Percentiles rank a stretch among this genome's conserved stretches.
Conservation (phyloP, 345 rosid species). For the Tarenaya hassleriana region DNA sequence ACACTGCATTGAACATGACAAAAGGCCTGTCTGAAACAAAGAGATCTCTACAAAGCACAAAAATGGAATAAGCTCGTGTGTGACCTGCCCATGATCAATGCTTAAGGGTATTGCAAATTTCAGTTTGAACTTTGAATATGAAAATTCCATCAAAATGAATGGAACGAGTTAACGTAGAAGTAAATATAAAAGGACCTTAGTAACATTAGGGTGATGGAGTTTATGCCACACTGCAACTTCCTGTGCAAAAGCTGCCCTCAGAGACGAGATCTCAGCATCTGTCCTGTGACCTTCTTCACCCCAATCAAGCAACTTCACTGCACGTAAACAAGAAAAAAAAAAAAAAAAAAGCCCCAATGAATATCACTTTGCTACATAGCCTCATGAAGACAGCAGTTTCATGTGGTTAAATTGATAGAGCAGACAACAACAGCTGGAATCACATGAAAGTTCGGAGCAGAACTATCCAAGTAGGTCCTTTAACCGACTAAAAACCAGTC, state of each 20-base stretch:
- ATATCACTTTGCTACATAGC: neutral
- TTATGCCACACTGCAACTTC: conserved; percentile 99
- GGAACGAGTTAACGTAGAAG: neutral
- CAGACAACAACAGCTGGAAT: conserved; percentile 38
- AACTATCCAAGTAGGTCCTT: conserved; percentile 33
- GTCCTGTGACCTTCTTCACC: conserved; percentile 98
- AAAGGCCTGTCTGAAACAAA: no score
- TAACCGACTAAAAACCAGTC: conserved; percentile 32
- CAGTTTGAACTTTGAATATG: neutral
- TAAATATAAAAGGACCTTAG: conserved; percentile 55
- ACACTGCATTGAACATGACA: no score
- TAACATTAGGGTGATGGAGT: conserved; percentile 94
- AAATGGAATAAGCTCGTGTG: no score
- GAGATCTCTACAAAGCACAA: no score
- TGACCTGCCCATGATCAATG: no score
- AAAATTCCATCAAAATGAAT: neutral
- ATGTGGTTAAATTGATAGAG: neutral
- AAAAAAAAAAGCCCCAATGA: no score
- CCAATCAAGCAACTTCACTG: conserved; percentile 98
- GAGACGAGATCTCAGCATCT: conserved; percentile 73
- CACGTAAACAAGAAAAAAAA: conserved; percentile 20
- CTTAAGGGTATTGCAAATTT: no score
- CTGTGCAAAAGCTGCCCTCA: conserved; percentile 78
- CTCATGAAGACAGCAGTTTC: no score
- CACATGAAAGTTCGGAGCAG: conserved; percentile 50